These are phyloP conservation scores for Phragmites australis DNA, from an alignment of 176 grass and related monocot genomes.

Conservation along the genomic window DNA sequence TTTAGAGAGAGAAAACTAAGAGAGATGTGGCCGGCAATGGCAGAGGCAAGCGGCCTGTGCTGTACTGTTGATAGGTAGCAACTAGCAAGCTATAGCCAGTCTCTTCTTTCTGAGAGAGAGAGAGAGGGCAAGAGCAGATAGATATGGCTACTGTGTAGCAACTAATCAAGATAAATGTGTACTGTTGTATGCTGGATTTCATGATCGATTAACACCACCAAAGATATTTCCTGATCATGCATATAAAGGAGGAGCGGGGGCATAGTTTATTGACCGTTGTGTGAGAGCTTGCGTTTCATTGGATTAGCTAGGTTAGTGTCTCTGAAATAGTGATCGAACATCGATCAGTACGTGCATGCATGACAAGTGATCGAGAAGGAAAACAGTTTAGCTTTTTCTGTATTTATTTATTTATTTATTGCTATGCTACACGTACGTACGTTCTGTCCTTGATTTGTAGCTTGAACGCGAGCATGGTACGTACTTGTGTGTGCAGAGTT, in stretches of 20 bases:
- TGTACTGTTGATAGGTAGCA: too few relatives aligned
- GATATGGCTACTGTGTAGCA: neutral
- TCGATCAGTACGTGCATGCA: too few relatives aligned
- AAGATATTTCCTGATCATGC: too few relatives aligned
- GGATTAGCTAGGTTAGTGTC: too few relatives aligned
- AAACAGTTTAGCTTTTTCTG: neutral
- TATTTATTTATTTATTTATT: neutral
- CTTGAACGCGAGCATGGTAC: neutral
- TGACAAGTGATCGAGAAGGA: neutral
- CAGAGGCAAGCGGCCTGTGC: too few relatives aligned
- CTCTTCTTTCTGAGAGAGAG: neutral
- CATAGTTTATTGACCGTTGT: neutral
- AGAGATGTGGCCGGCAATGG: too few relatives aligned
- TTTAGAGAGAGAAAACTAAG: neutral
- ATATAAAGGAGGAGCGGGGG: too few relatives aligned
- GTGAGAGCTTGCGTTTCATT: too few relatives aligned
- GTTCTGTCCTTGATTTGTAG: neutral
- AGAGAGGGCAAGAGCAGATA: neutral
- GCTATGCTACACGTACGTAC: neutral
- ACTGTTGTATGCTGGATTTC: constrained; percentile 51
- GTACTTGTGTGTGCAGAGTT: neutral
- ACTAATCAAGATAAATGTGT: constrained; percentile 23
- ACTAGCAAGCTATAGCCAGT: neutral
- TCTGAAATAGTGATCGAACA: too few relatives aligned
- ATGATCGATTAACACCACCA: constrained; percentile 31